Conservation (phyloP, 768 basidiomycete species). For the Mycena kentingensis region DNA sequence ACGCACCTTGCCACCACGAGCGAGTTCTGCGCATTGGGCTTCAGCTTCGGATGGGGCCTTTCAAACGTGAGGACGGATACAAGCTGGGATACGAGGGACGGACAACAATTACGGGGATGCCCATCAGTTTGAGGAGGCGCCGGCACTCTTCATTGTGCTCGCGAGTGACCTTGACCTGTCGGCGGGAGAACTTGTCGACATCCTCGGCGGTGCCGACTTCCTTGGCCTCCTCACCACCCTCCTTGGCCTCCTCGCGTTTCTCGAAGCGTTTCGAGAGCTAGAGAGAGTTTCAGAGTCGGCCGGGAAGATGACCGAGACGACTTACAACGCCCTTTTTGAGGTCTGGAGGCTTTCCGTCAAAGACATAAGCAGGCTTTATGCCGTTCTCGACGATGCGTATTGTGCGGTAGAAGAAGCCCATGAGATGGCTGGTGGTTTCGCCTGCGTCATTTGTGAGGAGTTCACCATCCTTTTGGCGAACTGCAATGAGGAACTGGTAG, state of each 20-base stretch:
- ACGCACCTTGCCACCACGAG: conserved; percentile 86
- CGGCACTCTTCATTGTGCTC: conserved; percentile 97
- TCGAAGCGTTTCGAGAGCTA: conserved; percentile 98
- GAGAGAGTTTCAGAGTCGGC: conserved; percentile 10
- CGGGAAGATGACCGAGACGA: conserved; percentile 24
- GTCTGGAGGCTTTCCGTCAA: conserved; percentile 98
- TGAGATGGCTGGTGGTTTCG: conserved; percentile 96
- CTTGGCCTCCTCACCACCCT: conserved; percentile 94
- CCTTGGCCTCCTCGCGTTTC: conserved; percentile 87
- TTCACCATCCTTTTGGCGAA: conserved; percentile 94
- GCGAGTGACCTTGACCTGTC: conserved; percentile 91
- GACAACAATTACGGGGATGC: conserved; percentile 92
- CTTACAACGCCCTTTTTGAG: conserved; percentile 95
- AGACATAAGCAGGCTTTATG: conserved; percentile 97
- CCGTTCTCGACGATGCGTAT: conserved; percentile 98
- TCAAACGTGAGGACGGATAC: conserved; percentile 2
- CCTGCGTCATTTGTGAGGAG: conserved; percentile 96
- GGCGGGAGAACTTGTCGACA: conserved; percentile 83
- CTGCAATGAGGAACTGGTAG: conserved; percentile 97
- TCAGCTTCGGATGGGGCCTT: conserved; percentile 99
- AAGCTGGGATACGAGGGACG: conserved; percentile 28
- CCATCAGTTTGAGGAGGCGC: conserved; percentile 87
- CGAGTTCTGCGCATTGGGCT: conserved; percentile 97
- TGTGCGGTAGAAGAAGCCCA: conserved; percentile 98
- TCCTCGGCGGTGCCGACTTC: conserved; percentile 94